These are phyloP conservation scores for Aspergillus transmontanensis DNA, from an alignment of 2,329 filamentous ascomycete genomes.

Conservation along the genomic window DNA sequence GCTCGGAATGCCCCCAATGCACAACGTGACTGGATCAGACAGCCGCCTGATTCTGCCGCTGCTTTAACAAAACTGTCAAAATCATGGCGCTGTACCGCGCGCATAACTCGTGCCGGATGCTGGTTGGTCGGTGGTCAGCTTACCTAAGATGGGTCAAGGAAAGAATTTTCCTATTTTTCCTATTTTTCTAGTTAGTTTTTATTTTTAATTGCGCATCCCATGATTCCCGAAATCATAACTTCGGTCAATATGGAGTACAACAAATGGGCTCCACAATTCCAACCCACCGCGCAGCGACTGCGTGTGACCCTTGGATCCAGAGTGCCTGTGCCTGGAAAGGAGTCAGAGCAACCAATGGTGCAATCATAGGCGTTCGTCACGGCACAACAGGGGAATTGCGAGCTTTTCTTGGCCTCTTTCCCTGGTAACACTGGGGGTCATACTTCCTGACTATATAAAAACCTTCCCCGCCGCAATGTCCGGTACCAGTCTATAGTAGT, in stretches of 20 bases:
- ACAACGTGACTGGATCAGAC: not conserved
- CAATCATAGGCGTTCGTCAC: conserved; percentile 19
- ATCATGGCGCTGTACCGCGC: conserved; percentile 9
- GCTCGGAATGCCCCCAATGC: not conserved
- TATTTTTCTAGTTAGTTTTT: not conserved
- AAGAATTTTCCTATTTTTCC: not conserved
- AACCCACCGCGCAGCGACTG: conserved; percentile 4
- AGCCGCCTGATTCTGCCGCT: not conserved
- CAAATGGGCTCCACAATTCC: not conserved
- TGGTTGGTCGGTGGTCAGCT: not conserved
- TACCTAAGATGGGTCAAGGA: not conserved
- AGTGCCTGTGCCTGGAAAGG: conserved; percentile 18
- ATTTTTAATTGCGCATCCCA: not conserved
- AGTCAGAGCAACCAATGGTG: conserved; percentile 11
- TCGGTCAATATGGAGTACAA: not conserved
- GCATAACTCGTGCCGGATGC: not conserved
- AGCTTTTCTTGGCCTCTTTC: conserved; percentile 14
- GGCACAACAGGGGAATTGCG: conserved; percentile 19
- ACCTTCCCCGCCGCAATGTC: conserved; percentile 20
- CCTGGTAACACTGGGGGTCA: conserved; percentile 14
- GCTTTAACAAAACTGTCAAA: conserved; percentile 5
- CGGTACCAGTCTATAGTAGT: conserved; percentile 20
- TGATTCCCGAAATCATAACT: conserved; percentile 1
- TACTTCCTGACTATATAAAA: conserved; percentile 22
- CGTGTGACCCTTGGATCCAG: conserved; percentile 19